Base-by-base conservation (phyloP, 805 yeast species). In the Metschnikowia lunata region DNA sequence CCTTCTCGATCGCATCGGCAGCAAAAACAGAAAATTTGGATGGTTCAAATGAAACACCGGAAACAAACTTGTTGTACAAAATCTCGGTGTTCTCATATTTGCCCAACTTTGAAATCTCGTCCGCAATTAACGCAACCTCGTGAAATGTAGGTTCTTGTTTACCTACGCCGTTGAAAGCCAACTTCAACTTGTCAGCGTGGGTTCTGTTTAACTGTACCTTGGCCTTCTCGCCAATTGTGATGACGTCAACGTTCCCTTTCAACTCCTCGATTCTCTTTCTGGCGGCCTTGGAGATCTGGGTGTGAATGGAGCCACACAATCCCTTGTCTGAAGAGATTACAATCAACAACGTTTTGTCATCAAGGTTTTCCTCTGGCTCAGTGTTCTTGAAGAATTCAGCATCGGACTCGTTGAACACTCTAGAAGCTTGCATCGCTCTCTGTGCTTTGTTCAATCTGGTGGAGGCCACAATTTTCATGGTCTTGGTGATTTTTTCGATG, bases 401-500 rank as follows among this genome's bases (percentile, higher is more conserved):
- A 63, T 89, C 95, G 48, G 90, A 82, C 59, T 78, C 76, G 64
- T 83, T 83, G 78, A 87, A 91, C 49, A 80, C 84, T 69, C 95
- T 83, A 40, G 97, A 85, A 40, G 87, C 79, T 57, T 76, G 74
- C 89, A 89, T 91, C 50, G 97, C 96, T 70, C 84, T 86, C 74
- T 89, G 96, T 50, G 99, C 99, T 74, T 87, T 89, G 67, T 81
- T 78, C 69, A 93, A 81, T 75, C 97, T 85, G 59, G 99, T 93
- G 34, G 98, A 91, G 34, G 99, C 99, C 62, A 93, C 99, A 73
- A 93, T 85, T 79, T 90, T 93, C 98, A 93, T 93, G 71, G 99
- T 93, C 76, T 93, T 93, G 75, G 99, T 93, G 76, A 93, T 93
- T 79, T 93, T 93, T 76, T 93, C 97, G 70, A 93, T 91, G 80